A percentile compares a stretch with the other conserved stretches of the same genome.
phyloP scores from a whole-genome alignment of 2,329 filamentous ascomycete species.

The Clarireedia paspali region DNA sequence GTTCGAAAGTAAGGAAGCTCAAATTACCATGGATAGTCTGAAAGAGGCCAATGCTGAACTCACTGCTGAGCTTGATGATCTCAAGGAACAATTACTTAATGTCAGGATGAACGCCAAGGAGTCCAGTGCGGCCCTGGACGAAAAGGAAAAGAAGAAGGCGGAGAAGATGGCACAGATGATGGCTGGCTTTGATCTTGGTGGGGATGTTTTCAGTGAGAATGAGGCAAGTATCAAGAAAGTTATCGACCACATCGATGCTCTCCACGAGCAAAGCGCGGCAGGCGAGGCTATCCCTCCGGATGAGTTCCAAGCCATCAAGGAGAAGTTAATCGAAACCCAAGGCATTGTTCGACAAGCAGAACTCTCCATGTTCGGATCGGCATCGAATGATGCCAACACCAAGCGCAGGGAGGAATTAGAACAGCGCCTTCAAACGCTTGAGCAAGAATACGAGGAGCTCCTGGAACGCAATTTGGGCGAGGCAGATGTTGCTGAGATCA shows the following conservation, averaged over 20 bases:
- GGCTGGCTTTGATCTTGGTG: conserved; percentile 92
- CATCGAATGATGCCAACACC: conserved; percentile 54
- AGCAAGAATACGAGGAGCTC: conserved; percentile 78
- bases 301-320: conserved; percentile 68
- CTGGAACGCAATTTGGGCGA: conserved; percentile 72
- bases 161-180: conserved; percentile 99
- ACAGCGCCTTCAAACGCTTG: conserved; percentile 62
- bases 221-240: conserved; percentile 77
- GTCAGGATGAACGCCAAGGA: conserved; percentile 96
- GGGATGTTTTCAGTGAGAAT: conserved; percentile 88
- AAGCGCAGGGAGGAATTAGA: conserved; percentile 72
- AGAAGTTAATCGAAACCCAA: conserved; percentile 80
- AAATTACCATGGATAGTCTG: conserved; percentile 94
- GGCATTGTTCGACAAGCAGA: conserved; percentile 90
- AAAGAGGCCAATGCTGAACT: conserved; percentile 95
- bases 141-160: conserved; percentile 98
- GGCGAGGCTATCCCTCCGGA: conserved; percentile 78
- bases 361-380: conserved; percentile 67
- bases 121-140: conserved; percentile 79
- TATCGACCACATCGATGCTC: conserved; percentile 72
- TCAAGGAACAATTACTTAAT: conserved; percentile 93
- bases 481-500: conserved; percentile 76
- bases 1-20: conserved; percentile 93
- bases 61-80: conserved; percentile 82
- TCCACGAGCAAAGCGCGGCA: conserved; percentile 67